These are phyloP conservation scores for Aspergillus sparsus DNA, from an alignment of 495 filamentous ascomycete genomes.

Conservation along the genomic window DNA sequence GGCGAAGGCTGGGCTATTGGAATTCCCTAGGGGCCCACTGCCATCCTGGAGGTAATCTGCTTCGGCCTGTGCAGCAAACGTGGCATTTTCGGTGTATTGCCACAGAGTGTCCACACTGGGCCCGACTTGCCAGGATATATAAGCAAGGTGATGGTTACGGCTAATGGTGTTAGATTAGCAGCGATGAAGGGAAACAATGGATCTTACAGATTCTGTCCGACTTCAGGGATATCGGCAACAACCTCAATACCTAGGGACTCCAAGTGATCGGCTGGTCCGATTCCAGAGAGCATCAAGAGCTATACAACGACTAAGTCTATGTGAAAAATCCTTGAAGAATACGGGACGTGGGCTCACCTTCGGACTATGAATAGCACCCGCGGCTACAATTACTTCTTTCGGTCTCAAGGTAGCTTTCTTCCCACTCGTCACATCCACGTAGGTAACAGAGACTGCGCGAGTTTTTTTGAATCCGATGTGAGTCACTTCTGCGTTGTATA, in stretches of 20 bases:
- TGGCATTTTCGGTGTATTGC: neutral
- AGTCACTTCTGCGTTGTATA: neutral
- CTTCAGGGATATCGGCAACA: neutral
- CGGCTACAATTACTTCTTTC: neutral
- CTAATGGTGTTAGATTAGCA: neutral
- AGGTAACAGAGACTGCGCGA: neutral
- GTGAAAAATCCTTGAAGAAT: neutral
- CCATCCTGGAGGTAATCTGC: neutral
- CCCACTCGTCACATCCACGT: neutral
- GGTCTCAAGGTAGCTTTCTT: neutral
- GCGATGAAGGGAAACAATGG: neutral
- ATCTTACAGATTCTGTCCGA: neutral
- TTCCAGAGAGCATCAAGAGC: constrained; percentile 1
- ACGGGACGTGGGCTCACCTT: neutral
- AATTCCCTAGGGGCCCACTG: neutral
- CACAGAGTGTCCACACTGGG: too few relatives aligned
- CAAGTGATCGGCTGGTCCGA: neutral
- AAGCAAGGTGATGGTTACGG: neutral
- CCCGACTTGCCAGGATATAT: too few relatives aligned
- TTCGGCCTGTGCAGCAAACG: neutral
- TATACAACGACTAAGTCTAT: neutral
- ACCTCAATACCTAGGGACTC: neutral
- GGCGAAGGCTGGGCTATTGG: neutral
- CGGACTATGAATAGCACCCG: neutral
- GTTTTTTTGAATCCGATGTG: neutral